These are phyloP conservation scores for Achaetomiella virescens DNA, from an alignment of 495 filamentous ascomycete genomes.

Conservation along the genomic window DNA sequence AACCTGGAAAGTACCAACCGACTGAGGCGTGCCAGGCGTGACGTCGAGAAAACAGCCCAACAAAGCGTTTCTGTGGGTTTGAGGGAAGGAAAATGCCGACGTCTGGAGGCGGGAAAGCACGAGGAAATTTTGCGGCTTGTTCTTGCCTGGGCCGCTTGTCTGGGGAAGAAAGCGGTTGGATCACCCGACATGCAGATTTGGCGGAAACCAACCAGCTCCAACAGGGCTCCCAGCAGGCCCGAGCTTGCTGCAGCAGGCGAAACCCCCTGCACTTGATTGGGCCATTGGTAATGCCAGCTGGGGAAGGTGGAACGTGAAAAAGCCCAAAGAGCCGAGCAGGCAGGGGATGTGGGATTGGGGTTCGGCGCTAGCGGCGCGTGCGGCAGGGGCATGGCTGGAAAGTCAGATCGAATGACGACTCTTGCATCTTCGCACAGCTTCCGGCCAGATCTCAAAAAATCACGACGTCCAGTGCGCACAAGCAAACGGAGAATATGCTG, in stretches of 20 bases:
- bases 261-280: slow-evolving; percentile 8
- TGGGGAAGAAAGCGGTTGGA: slow-evolving; percentile 17
- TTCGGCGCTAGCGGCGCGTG: slow-evolving; percentile 6
- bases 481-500: too few species aligned
- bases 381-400: slow-evolving; percentile 6
- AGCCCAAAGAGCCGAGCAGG: slow-evolving; percentile 13
- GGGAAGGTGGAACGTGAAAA: slow-evolving; percentile 7
- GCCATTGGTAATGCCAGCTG: neutral
- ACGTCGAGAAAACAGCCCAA: neutral
- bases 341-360: slow-evolving; percentile 7
- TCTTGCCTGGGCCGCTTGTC: slow-evolving; percentile 5
- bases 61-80: neutral
- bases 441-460: too few species aligned
- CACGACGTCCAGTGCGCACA: too few species aligned
- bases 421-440: too few species aligned
- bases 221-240: slow-evolving; percentile 1
- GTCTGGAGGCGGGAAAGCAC: neutral
- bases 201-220: slow-evolving; percentile 6
- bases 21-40: neutral
- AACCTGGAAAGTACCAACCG: neutral
- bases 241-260: slow-evolving; percentile 4
- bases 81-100: neutral
- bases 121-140: slow-evolving; percentile 17
- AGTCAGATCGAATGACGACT: neutral
- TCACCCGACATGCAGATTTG: slow-evolving; percentile 21